Evolutionary conservation across 768 basidiomycete species (phyloP).

Genomic region (Psilocybe cyanescens): DNA sequence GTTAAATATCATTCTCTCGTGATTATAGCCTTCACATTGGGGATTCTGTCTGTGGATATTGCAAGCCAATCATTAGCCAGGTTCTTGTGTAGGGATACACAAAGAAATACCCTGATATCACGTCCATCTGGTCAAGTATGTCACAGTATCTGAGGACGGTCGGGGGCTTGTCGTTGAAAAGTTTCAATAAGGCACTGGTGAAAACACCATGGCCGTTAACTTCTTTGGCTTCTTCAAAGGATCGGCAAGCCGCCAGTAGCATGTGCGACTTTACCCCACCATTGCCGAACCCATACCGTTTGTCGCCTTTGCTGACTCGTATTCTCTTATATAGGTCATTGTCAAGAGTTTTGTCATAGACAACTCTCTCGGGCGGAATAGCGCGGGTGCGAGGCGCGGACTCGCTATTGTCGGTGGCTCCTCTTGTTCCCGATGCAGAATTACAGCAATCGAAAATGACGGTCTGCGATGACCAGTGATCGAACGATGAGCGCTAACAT

Average conservation of each 20-base stretch:
- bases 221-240: constrained; percentile 7
- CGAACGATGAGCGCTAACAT: neutral
- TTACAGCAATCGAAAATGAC: neutral
- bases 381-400: constrained; percentile 5
- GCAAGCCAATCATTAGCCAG: no score
- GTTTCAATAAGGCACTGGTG: constrained; percentile 9
- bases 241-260: constrained; percentile 14
- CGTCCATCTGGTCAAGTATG: constrained; percentile 2
- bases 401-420: neutral
- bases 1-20: constrained; percentile 8
- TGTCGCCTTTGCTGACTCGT: neutral
- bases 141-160: constrained; percentile 11
- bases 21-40: constrained; percentile 15
- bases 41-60: constrained; percentile 14
- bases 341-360: no score
- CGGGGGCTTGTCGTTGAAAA: neutral
- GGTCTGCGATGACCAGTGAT: constrained; percentile 17
- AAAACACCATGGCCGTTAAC: constrained; percentile 5
- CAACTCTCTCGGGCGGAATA: neutral
- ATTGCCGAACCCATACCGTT: neutral
- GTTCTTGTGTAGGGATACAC: neutral
- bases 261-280: constrained; percentile 11
- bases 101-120: neutral
- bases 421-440: constrained; percentile 14
- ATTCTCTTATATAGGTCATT: no score